phyloP scores from a whole-genome alignment of 257 asterid genomes.

The Ehretia macrophylla region DNA sequence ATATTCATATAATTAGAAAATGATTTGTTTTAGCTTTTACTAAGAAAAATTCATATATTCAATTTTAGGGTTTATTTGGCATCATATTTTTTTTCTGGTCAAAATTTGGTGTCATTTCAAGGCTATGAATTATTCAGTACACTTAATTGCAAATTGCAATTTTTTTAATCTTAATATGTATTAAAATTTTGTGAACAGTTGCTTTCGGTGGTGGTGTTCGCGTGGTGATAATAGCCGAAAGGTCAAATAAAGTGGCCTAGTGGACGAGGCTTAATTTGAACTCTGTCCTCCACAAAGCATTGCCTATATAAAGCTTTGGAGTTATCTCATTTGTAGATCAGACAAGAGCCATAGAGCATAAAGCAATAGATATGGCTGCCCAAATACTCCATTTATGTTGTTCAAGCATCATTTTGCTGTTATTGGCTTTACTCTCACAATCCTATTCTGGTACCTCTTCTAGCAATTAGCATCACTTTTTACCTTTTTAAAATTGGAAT shows the following conservation, averaged over 20 bases:
- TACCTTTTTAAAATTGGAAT: no score
- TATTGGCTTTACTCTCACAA: constrained; percentile 40
- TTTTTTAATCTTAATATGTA: no score
- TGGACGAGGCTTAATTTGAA: constrained; percentile 13
- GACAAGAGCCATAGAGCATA: background rate
- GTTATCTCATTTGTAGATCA: background rate
- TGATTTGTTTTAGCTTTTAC: no score
- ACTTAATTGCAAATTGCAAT: no score
- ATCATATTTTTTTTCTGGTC: no score
- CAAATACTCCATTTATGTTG: constrained; percentile 6
- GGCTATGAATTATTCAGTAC: no score
- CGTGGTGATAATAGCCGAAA: constrained; percentile 26
- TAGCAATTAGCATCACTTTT: background rate
- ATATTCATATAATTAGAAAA: no score
- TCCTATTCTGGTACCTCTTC: constrained; percentile 37
- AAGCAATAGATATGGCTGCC: constrained; percentile 27
- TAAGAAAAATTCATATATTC: no score
- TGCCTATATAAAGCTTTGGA: background rate
- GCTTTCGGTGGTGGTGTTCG: constrained; percentile 20
- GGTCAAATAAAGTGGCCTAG: constrained; percentile 30
- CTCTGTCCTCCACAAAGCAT: constrained; percentile 1
- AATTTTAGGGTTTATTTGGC: no score
- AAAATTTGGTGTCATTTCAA: no score
- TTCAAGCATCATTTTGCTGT: constrained; percentile 30
- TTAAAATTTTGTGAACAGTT: background rate